A percentile compares a stretch with the other conserved stretches of the same genome.
phyloP scores from a whole-genome alignment of 1,139 yeast genomes.

The Arxiozyma telluris region DNA sequence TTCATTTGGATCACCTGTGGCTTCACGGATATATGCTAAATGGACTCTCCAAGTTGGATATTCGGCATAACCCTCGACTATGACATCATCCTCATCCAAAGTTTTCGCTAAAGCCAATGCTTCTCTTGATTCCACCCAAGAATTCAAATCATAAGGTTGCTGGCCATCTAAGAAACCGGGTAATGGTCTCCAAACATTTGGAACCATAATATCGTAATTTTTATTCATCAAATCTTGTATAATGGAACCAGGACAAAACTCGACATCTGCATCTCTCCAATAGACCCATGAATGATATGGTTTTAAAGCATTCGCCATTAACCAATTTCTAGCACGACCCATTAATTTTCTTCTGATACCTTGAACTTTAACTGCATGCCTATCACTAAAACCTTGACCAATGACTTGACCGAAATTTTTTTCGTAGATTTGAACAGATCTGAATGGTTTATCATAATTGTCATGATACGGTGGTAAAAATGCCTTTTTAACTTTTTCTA shows the following conservation, averaged over 20 bases:
- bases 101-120: constrained; percentile 59
- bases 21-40: constrained; percentile 62
- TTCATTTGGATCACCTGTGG: constrained; percentile 55
- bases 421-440: constrained; percentile 64
- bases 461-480: constrained; percentile 56
- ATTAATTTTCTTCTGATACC: constrained; percentile 78
- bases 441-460: constrained; percentile 61
- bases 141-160: constrained; percentile 79
- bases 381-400: constrained; percentile 82
- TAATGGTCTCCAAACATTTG: constrained; percentile 85
- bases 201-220: constrained; percentile 74
- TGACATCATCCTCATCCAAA: constrained; percentile 73
- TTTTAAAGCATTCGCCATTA: constrained; percentile 62
- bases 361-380: constrained; percentile 85
- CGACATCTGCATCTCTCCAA: constrained; percentile 91
- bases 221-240: constrained; percentile 70
- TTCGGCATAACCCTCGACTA: constrained; percentile 86
- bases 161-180: constrained; percentile 68
- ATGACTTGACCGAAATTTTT: constrained; percentile 80
- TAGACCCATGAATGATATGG: constrained; percentile 91
- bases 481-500: constrained; percentile 47
- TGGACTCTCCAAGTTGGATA: constrained; percentile 86
- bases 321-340: constrained; percentile 90
- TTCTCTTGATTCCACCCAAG: constrained; percentile 76
- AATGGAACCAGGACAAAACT: constrained; percentile 70